Evolutionary conservation across 371 early-diverging fungal genomes (phyloP).

Genomic region (Dichotomocladium elegans): DNA sequence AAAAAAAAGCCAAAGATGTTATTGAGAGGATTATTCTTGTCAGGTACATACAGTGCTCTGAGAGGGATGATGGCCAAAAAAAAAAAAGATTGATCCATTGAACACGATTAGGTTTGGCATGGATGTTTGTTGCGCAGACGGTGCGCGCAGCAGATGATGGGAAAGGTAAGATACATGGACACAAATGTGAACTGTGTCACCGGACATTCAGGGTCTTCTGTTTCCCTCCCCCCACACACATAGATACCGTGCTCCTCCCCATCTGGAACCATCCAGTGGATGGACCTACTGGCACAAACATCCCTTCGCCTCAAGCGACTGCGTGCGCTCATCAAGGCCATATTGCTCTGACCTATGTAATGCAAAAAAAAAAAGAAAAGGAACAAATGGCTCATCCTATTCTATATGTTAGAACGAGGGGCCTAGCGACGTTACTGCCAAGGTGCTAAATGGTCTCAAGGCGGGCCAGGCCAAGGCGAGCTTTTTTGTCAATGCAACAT

Average conservation of each 20-base stretch:
- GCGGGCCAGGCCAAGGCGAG: slow-evolving; percentile 51
- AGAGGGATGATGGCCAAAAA: too few species aligned
- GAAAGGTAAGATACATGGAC: too few species aligned
- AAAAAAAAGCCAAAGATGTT: too few species aligned
- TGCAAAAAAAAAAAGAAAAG: not conserved
- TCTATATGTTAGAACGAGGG: slow-evolving; percentile 44
- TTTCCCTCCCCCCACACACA: too few species aligned
- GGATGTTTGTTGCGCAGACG: too few species aligned
- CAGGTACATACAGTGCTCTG: too few species aligned
- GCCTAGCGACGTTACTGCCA: slow-evolving; percentile 57
- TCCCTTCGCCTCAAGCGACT: slow-evolving; percentile 36
- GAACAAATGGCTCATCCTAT: not conserved
- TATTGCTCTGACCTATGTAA: slow-evolving; percentile 55
- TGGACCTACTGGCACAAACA: slow-evolving; percentile 7
- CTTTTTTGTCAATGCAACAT: slow-evolving; percentile 57
- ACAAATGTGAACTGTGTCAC: too few species aligned
- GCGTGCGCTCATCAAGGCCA: slow-evolving; percentile 50
- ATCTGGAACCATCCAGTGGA: slow-evolving; percentile 45
- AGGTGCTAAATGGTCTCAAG: slow-evolving; percentile 50
- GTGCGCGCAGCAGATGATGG: too few species aligned
- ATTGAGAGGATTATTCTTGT: too few species aligned
- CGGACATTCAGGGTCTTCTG: too few species aligned
- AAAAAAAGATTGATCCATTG: too few species aligned
- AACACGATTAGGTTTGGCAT: too few species aligned
- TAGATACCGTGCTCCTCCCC: slow-evolving; percentile 29